Conservation (phyloP, 2,329 filamentous ascomycete genomes). For the Claviceps sp. region DNA sequence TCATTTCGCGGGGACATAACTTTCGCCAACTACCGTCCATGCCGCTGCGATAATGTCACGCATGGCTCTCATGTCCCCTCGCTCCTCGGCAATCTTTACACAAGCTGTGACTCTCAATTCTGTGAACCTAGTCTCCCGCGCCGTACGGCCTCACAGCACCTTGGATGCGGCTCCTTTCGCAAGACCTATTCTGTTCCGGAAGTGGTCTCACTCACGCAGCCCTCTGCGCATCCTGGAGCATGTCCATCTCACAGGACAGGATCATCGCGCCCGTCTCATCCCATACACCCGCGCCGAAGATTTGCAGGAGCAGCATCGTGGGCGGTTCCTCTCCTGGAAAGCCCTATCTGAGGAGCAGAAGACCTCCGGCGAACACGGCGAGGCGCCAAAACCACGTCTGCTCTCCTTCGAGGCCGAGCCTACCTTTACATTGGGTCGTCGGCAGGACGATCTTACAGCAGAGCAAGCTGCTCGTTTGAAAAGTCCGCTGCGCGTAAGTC, state of each 20-base stretch:
- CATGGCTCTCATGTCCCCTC: neutral
- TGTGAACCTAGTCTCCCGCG: neutral
- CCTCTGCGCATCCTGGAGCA: slow-evolving; percentile 15
- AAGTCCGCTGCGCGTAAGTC: slow-evolving; percentile 23
- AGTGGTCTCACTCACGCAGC: neutral
- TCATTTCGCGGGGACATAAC: no score
- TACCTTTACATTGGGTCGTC: slow-evolving; percentile 81
- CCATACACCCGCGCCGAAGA: slow-evolving; percentile 19
- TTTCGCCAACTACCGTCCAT: neutral
- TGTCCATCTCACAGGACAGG: slow-evolving; percentile 15
- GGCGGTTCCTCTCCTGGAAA: slow-evolving; percentile 22
- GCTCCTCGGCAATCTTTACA: neutral
- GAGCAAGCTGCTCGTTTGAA: slow-evolving; percentile 32
- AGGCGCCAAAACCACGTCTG: slow-evolving; percentile 40
- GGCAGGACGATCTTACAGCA: slow-evolving; percentile 44
- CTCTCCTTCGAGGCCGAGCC: slow-evolving; percentile 73
- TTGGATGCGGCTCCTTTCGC: neutral
- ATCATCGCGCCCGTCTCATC: slow-evolving; percentile 12
- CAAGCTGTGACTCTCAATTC: neutral
- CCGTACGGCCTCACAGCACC: neutral
- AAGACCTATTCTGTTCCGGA: neutral
- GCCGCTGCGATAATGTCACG: slow-evolving; percentile 1
- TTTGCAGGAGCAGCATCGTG: slow-evolving; percentile 21
- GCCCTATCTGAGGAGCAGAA: slow-evolving; percentile 10
- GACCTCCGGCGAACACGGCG: slow-evolving; percentile 21